These are phyloP conservation scores for Sclerotinia sclerotiorum DNA, from an alignment of 2,329 filamentous ascomycete genomes.

Conservation along the genomic window DNA sequence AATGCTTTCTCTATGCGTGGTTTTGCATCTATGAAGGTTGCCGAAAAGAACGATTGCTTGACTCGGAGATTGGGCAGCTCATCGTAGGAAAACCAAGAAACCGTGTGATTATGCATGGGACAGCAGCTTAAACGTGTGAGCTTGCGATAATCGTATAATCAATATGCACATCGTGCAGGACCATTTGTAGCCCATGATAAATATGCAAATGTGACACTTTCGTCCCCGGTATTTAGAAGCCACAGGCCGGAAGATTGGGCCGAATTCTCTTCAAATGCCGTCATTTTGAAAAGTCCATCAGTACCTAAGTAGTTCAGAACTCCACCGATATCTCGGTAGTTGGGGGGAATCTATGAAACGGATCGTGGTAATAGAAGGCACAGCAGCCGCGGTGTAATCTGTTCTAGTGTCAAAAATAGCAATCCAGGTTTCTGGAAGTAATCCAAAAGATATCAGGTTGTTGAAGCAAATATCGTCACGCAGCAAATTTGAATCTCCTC, in stretches of 20 bases:
- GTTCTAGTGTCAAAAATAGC: not conserved
- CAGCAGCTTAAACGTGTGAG: not conserved
- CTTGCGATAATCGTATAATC: not conserved
- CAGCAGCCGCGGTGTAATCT: conserved; percentile 12
- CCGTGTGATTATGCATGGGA: not conserved
- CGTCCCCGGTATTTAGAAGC: not conserved
- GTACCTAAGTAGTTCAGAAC: not conserved
- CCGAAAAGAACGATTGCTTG: not conserved
- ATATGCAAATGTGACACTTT: not conserved
- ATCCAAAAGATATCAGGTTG: no score
- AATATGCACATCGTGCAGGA: not conserved
- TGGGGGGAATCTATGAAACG: not conserved
- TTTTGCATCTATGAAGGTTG: not conserved
- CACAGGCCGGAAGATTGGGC: not conserved
- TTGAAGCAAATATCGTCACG: not conserved
- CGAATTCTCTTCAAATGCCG: not conserved
- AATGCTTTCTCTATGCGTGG: not conserved
- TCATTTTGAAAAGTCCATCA: not conserved
- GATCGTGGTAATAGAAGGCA: conserved; percentile 1
- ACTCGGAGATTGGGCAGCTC: not conserved
- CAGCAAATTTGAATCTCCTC: not conserved
- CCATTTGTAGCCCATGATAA: not conserved
- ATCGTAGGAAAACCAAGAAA: not conserved
- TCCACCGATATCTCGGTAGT: conserved; percentile 12
- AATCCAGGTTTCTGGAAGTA: not conserved